phyloP scores from a whole-genome alignment of 2,329 filamentous ascomycete species.

The Parastagonospora avenae region DNA sequence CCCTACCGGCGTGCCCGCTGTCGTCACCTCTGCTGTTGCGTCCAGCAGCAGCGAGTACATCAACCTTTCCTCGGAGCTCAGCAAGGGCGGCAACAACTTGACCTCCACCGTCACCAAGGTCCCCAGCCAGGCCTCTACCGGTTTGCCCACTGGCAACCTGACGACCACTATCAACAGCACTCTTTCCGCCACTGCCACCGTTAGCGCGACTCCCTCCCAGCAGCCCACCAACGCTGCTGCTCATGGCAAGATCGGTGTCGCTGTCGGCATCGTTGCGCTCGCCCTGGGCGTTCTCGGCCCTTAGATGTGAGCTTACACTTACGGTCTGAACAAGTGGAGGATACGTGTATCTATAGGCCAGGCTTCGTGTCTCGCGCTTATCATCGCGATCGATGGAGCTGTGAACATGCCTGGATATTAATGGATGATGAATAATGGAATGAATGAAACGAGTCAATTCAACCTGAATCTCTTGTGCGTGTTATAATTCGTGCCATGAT shows the following conservation, averaged over 20 bases:
- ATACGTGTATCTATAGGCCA: not conserved
- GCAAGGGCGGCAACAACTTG: not conserved
- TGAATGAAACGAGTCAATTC: not conserved
- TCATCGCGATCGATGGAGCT: not conserved
- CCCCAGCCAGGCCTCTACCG: not conserved
- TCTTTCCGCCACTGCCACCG: not conserved
- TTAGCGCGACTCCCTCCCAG: not conserved
- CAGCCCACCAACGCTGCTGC: not conserved
- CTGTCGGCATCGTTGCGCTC: not conserved
- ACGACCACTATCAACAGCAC: not conserved
- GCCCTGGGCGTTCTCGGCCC: not conserved
- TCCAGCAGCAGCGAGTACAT: not conserved
- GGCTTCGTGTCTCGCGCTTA: not conserved
- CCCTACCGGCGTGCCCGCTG: not conserved
- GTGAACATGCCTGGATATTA: not conserved
- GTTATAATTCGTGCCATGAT: too few relatives aligned
- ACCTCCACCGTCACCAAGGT: not conserved
- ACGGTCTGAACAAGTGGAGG: not conserved
- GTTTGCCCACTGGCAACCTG: not conserved
- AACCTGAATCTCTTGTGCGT: too few relatives aligned
- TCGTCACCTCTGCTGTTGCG: not conserved
- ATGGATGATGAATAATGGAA: not conserved
- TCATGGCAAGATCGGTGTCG: not conserved
- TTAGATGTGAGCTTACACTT: not conserved
- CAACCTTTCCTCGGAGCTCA: not conserved